Conservation (phyloP, 2,329 filamentous ascomycete genomes). For the Cladobotryum protrusum region DNA sequence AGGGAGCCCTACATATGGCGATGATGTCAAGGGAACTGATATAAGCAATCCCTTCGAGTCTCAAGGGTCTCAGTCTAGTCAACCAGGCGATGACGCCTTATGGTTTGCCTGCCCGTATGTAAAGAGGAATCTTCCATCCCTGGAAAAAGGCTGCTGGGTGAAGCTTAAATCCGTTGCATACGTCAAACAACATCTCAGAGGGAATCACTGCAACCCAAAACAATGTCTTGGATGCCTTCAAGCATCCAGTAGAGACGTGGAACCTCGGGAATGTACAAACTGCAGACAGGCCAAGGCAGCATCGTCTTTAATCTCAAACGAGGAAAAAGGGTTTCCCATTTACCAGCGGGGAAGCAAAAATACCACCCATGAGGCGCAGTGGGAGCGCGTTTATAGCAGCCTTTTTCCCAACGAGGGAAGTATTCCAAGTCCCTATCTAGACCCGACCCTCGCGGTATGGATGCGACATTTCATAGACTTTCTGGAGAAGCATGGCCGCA, state of each 20-base stretch:
- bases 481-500: neutral
- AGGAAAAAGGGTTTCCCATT: too few relatives aligned
- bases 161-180: neutral
- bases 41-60: too few relatives aligned
- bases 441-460: neutral
- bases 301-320: too few relatives aligned
- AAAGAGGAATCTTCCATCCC: neutral
- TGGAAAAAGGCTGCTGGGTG: neutral
- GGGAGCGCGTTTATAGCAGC: neutral
- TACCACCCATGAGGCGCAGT: neutral
- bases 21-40: too few relatives aligned
- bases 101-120: constrained; percentile 2
- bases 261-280: too few relatives aligned
- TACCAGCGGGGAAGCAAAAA: too few relatives aligned
- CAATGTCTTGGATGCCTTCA: neutral
- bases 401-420: neutral
- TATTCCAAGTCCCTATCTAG: neutral
- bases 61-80: too few relatives aligned
- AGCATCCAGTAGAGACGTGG: too few relatives aligned
- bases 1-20: too few relatives aligned
- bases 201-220: neutral
- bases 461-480: neutral
- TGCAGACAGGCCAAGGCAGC: too few relatives aligned
- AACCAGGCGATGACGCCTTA: too few relatives aligned
- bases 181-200: constrained; percentile 5